Percentiles rank a stretch among this genome's conserved stretches.
These are phyloP conservation scores for Luvunga scandens DNA, from an alignment of 345 rosid genomes.

Conservation along the genomic window DNA sequence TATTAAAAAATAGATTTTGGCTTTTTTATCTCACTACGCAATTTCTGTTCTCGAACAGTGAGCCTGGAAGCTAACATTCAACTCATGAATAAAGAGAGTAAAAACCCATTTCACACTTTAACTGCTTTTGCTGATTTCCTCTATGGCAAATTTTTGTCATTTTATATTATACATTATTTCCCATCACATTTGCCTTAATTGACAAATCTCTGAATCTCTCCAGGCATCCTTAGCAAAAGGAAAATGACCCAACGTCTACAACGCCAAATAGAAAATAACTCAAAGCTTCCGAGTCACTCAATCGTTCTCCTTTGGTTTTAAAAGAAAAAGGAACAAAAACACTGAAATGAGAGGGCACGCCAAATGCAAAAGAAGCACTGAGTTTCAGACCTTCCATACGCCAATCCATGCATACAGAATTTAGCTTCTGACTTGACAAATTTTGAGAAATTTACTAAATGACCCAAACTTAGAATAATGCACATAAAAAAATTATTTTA, in stretches of 20 bases:
- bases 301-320: neutral
- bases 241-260: neutral
- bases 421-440: conserved; percentile 14
- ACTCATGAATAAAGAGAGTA: neutral
- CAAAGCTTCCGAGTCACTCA: no score
- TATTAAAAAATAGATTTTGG: neutral
- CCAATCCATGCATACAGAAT: neutral
- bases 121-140: conserved; percentile 11
- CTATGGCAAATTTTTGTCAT: conserved; percentile 8
- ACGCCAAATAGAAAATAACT: neutral
- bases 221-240: neutral
- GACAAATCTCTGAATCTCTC: neutral
- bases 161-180: neutral
- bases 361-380: neutral
- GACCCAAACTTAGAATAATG: no score
- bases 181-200: neutral
- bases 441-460: neutral
- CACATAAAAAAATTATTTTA: no score
- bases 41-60: conserved; percentile 11
- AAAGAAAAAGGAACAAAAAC: neutral
- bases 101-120: neutral
- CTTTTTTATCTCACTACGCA: neutral
- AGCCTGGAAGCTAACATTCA: conserved; percentile 9
- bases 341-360: conserved; percentile 2
- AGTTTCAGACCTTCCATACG: conserved; percentile 6